Base-by-base conservation (phyloP, 805 yeast species). In the Kregervanrija fluxuum region DNA sequence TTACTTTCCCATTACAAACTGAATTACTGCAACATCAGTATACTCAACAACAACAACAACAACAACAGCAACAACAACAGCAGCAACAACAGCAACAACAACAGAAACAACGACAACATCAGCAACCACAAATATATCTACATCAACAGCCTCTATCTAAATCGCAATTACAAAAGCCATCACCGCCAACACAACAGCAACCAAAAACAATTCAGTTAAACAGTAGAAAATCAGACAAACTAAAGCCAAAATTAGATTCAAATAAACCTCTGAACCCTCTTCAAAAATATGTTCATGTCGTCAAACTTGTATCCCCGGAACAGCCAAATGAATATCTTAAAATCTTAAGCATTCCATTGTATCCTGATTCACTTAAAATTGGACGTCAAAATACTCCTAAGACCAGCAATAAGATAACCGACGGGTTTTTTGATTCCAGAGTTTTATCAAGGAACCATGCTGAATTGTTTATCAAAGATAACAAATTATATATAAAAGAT, bases 391-490 rank as follows among this genome's bases (percentile, higher is more conserved):
- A 85, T 13, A 85, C 83, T 51, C 70, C 85, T 3, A 74, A 72
- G 49, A 69, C 73, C 38, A 70, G 72, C 45, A 79, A 78, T 33
- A 77, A 73, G 49, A 69, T 85, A 2, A 82, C 85, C 33, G 95
- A 95, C 60, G 99, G 98, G 0, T 90, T 76, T 61, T 93, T 93
- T 59, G 98, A 93, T 65, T 87, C 96, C 10, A 71, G 98, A 30
- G 98, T 95, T 10, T 73, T 93, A 38, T 82, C 95, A 14, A 71
- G 99, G 52, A 93, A 86, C 57, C 99, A 93, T 65, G 99, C 99
- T 0, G 91, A 86, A 55, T 67, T 93, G 50, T 86, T 77, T 68
- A 77, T 89, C 33, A 56, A 52, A 35, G 93, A 86, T 53, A 70
- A 77, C 13, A 62, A 62, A 22, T 72, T 95, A 15, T 87, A 73